These are phyloP conservation scores for Alternaria conjuncta DNA, from an alignment of 2,329 filamentous ascomycete genomes.

Conservation along the genomic window DNA sequence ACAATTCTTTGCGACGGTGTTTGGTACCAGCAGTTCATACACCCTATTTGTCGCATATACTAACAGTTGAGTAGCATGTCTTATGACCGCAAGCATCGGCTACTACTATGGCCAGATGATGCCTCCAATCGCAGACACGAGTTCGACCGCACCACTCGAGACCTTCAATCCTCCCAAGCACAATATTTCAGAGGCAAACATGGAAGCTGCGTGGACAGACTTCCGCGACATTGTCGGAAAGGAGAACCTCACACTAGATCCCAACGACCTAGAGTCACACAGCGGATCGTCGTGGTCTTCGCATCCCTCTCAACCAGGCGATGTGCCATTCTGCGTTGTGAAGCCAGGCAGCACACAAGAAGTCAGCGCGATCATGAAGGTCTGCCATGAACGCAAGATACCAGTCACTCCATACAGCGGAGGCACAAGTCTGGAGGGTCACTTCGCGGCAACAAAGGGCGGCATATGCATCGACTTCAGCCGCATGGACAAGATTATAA, in stretches of 20 bases:
- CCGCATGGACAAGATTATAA: constrained; percentile 81
- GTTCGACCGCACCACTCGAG: constrained; percentile 65
- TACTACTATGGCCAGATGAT: constrained; percentile 63
- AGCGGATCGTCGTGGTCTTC: constrained; percentile 70
- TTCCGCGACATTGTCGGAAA: constrained; percentile 67
- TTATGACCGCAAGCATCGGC: constrained; percentile 58
- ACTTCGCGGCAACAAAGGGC: constrained; percentile 81
- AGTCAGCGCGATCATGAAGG: constrained; percentile 84
- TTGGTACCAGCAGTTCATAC: constrained; percentile 19
- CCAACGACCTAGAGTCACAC: constrained; percentile 62
- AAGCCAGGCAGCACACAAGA: constrained; percentile 81
- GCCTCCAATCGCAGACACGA: constrained; percentile 54
- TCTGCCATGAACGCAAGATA: constrained; percentile 80
- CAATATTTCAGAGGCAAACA: constrained; percentile 62
- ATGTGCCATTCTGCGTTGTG: constrained; percentile 68
- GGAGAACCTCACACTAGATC: constrained; percentile 67
- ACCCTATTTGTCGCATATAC: background rate
- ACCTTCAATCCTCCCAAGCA: constrained; percentile 58
- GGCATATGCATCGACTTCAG: constrained; percentile 87
- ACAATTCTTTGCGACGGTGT: constrained; percentile 44
- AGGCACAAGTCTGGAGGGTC: constrained; percentile 87
- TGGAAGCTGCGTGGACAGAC: constrained; percentile 70
- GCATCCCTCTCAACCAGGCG: constrained; percentile 50
- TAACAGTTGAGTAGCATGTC: constrained; percentile 52
- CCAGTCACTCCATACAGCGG: constrained; percentile 88